Evolutionary conservation across 805 yeast genomes (phyloP).

Genomic region (Candida ortonii): DNA sequence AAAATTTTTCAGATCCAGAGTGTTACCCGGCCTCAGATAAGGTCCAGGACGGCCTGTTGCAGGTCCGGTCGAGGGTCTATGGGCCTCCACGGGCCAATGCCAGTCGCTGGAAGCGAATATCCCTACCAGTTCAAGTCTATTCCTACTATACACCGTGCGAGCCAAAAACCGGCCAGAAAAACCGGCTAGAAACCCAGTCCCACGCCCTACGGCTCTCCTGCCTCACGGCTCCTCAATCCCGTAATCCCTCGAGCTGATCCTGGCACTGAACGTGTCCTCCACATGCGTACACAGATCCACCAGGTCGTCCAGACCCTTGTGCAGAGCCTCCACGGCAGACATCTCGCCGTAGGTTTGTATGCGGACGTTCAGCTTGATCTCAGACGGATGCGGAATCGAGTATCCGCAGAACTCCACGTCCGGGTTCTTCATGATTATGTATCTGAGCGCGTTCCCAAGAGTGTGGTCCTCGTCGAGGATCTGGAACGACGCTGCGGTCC

Average conservation of each 20-base stretch:
- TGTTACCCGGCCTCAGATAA: too few species aligned
- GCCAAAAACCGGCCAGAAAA: too few species aligned
- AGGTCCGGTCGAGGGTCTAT: too few species aligned
- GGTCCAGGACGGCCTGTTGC: too few species aligned
- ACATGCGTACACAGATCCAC: slow-evolving; percentile 78
- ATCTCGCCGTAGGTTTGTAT: slow-evolving; percentile 86
- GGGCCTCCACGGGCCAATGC: too few species aligned
- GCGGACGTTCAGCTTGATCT: slow-evolving; percentile 81
- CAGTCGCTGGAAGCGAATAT: too few species aligned
- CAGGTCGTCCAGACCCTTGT: slow-evolving; percentile 85
- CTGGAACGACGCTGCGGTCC: slow-evolving; percentile 92
- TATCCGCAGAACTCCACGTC: slow-evolving; percentile 98
- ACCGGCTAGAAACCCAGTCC: too few species aligned
- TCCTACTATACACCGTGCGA: too few species aligned
- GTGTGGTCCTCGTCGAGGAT: slow-evolving; percentile 94
- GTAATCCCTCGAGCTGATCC: slow-evolving; percentile 56
- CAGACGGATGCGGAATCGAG: slow-evolving; percentile 98
- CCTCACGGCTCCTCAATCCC: slow-evolving; percentile 49
- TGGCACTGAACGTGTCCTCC: slow-evolving; percentile 72
- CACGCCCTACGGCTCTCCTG: too few species aligned
- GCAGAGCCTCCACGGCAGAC: slow-evolving; percentile 90
- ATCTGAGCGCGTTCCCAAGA: slow-evolving; percentile 88
- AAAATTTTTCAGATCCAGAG: too few species aligned
- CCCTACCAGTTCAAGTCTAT: too few species aligned
- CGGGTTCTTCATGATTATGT: slow-evolving; percentile 95